Conservation (phyloP, 2,329 filamentous ascomycete genomes). For the Pyrenophora graminea region DNA sequence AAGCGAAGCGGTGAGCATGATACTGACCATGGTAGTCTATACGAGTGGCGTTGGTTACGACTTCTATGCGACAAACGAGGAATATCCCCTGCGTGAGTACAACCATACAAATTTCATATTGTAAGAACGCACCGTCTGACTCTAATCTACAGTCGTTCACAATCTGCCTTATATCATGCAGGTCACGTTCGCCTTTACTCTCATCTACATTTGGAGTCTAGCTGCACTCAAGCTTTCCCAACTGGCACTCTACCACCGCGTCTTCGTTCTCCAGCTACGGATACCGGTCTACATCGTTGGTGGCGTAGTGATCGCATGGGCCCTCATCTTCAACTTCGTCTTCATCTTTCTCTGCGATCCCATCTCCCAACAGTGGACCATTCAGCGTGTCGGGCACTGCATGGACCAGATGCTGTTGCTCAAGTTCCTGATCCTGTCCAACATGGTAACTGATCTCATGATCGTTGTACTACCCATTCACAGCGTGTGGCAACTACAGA, state of each 20-base stretch:
- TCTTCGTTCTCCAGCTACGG: conserved; percentile 18
- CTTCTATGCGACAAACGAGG: conserved; percentile 11
- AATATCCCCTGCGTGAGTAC: conserved; percentile 20
- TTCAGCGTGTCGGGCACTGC: conserved; percentile 25
- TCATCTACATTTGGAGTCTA: conserved; percentile 29
- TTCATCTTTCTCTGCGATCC: conserved; percentile 31
- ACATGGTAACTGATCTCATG: conserved; percentile 22
- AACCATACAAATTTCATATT: too few relatives aligned
- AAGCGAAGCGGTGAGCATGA: background rate
- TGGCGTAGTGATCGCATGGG: conserved; percentile 23
- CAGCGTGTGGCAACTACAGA: conserved; percentile 25
- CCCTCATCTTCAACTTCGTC: conserved; percentile 28
- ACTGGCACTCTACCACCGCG: conserved; percentile 26
- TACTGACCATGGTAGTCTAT: conserved; percentile 11
- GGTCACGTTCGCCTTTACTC: conserved; percentile 26
- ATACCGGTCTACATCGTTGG: conserved; percentile 20
- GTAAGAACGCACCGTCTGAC: background rate
- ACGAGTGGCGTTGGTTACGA: conserved; percentile 26
- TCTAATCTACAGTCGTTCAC: conserved; percentile 12
- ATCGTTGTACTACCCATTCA: conserved; percentile 23
- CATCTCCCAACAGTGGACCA: conserved; percentile 29
- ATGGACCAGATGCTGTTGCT: conserved; percentile 29
- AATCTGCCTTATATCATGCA: conserved; percentile 29
- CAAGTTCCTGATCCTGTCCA: conserved; percentile 24
- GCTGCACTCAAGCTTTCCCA: conserved; percentile 27